Conservation (phyloP, 768 basidiomycete species). For the Serendipita vermifera region DNA sequence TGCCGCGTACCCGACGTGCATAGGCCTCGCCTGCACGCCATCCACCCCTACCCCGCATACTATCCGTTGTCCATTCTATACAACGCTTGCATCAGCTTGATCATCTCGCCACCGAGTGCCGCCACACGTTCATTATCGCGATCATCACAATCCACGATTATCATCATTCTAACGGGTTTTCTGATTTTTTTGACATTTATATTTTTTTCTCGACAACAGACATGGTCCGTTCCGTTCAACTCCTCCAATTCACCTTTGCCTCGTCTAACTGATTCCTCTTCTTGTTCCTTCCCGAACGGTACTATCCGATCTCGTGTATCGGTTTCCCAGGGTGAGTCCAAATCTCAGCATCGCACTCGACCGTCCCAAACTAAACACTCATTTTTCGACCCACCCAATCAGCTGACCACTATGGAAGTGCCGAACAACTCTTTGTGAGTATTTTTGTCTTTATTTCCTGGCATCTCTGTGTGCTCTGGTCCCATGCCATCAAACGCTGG, state of each 20-base stretch:
- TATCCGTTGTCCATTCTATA: too few relatives aligned
- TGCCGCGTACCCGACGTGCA: neutral
- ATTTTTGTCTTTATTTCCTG: neutral
- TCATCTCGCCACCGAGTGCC: slow-evolving; percentile 10
- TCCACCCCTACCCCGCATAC: too few relatives aligned
- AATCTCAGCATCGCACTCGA: too few relatives aligned
- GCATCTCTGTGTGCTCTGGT: neutral
- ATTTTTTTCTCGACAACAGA: too few relatives aligned
- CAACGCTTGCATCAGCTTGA: neutral
- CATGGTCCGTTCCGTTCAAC: slow-evolving; percentile 9
- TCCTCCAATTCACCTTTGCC: slow-evolving; percentile 5
- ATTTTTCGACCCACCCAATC: slow-evolving; percentile 21
- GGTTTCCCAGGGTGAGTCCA: too few relatives aligned
- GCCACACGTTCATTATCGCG: slow-evolving; percentile 42
- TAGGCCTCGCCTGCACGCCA: neutral
- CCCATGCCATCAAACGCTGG: neutral
- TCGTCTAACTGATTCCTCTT: too few relatives aligned
- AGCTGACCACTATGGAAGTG: slow-evolving; percentile 78
- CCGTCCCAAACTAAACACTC: too few relatives aligned
- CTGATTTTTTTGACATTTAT: too few relatives aligned
- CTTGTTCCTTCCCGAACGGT: too few relatives aligned
- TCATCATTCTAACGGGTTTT: too few relatives aligned
- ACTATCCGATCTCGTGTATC: too few relatives aligned
- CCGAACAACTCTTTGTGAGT: slow-evolving; percentile 68
- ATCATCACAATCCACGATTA: too few relatives aligned